Evolutionary conservation across 192 early-diverging fungal genomes (phyloP).

Genomic region (Backusella sp.): DNA sequence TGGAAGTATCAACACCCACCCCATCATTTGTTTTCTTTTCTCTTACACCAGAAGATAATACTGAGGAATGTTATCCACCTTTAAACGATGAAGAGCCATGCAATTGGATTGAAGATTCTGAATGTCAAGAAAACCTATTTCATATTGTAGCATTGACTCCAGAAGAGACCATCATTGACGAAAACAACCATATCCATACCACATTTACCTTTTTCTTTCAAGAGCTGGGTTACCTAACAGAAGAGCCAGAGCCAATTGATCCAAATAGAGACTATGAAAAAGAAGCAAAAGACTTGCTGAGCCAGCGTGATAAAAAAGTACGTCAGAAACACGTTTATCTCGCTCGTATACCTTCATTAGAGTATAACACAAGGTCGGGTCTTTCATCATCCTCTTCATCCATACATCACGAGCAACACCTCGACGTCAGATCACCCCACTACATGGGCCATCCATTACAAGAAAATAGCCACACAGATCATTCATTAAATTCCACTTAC

Average conservation of each 20-base stretch:
- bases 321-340: conserved; percentile 16
- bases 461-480: neutral
- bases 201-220: conserved; percentile 24
- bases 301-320: conserved; percentile 1
- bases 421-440: conserved; percentile 11
- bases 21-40: neutral
- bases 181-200: conserved; percentile 26
- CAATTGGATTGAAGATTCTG: conserved; percentile 26
- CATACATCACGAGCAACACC: conserved; percentile 10
- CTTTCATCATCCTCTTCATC: conserved; percentile 5
- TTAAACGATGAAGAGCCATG: neutral
- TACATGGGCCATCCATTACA: conserved; percentile 12
- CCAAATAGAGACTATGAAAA: conserved; percentile 27
- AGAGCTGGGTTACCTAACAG: conserved; percentile 28
- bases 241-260: conserved; percentile 37
- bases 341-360: neutral
- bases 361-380: conserved; percentile 3
- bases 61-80: neutral
- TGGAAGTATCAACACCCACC: neutral
- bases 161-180: conserved; percentile 20
- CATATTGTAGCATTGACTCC: conserved; percentile 23
- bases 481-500: neutral
- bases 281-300: conserved; percentile 6
- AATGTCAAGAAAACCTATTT: conserved; percentile 30
- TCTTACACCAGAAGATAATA: neutral